A percentile compares a stretch with the other conserved stretches of the same genome.
Conservation (phyloP, 768 basidiomycete species). For the Gloeophyllum trabeum region DNA sequence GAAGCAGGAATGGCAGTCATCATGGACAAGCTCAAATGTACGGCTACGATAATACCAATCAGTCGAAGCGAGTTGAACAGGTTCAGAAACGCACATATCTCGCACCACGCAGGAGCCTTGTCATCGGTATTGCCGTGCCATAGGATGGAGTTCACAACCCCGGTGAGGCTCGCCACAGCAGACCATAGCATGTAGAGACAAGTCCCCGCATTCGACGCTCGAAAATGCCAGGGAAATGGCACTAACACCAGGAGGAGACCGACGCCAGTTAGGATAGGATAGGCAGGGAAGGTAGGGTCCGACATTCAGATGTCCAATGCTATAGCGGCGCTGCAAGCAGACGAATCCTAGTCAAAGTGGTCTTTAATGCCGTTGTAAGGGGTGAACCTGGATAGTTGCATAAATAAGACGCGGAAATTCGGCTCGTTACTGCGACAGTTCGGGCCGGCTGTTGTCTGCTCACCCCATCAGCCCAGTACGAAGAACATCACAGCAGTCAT, state of each 20-base stretch:
- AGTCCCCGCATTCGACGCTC: background rate
- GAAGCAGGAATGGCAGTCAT: background rate
- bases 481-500: too few relatives aligned
- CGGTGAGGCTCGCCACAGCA: background rate
- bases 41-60: background rate
- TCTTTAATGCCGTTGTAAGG: too few relatives aligned
- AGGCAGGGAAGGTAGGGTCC: background rate
- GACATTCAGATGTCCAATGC: too few relatives aligned
- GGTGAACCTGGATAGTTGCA: too few relatives aligned
- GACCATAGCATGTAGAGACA: slow-evolving; percentile 1
- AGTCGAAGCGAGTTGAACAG: background rate
- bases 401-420: too few relatives aligned
- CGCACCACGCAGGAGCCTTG: background rate
- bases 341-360: too few relatives aligned
- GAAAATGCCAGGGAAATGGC: background rate
- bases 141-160: background rate
- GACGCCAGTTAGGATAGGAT: background rate
- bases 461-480: too few relatives aligned
- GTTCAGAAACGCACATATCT: background rate
- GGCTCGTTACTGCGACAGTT: too few relatives aligned
- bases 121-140: background rate
- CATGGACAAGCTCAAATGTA: background rate
- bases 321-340: too few relatives aligned
- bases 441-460: too few relatives aligned
- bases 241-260: background rate